Evolutionary conservation across 192 early-diverging fungal species (phyloP), one percentile per base, ranked within the genome.

Genomic region (Coemansia sp.): DNA sequence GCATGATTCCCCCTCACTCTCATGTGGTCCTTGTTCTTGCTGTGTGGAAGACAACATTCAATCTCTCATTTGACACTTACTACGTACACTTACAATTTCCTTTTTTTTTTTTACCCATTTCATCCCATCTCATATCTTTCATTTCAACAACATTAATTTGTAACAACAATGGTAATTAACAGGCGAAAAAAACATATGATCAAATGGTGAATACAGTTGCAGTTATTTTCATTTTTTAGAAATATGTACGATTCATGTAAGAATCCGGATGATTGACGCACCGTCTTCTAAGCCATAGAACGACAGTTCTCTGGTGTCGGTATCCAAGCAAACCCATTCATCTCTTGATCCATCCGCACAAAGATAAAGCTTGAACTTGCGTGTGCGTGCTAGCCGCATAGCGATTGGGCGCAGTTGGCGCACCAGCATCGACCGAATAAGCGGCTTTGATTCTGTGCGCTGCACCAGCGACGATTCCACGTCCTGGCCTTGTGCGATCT

Each of bases 341-440:
- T n/a, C 52, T 3, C 21, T 13, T 12, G 48, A 51, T 12, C n/a
- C 48, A 7, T 56, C 72, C 0, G 28, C 30, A 3, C 51, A n/a
- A 28, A 69, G 39, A 23, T 46, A 48, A 0, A 71, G 16, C 30
- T n/a, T 15, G n/a, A 67, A 63, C 0, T 9, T 51, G 25, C 72
- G 66, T 0, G 65, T 26, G 8, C 51, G 48, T 10, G 78, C 78
- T 29, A 81, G 13, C 34, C 64, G 62, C 34, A 63, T 62, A 1
- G 51, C 64, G 4, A 81, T 35, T 3, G 73, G 66, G 3, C 56
- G 58, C 12, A 81, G 53, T 49, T 81, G 73, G 21, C 78, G 66
- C 7, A 81, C 73, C 21, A 71, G 60, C 78, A 81, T 81, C 1
- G 62, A 56, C 29, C 46, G 61, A 1, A 77, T 68, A 4, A 77